phyloP scores from a whole-genome alignment of 208 protist genomes.

The Acanthamoeba royreba region DNA sequence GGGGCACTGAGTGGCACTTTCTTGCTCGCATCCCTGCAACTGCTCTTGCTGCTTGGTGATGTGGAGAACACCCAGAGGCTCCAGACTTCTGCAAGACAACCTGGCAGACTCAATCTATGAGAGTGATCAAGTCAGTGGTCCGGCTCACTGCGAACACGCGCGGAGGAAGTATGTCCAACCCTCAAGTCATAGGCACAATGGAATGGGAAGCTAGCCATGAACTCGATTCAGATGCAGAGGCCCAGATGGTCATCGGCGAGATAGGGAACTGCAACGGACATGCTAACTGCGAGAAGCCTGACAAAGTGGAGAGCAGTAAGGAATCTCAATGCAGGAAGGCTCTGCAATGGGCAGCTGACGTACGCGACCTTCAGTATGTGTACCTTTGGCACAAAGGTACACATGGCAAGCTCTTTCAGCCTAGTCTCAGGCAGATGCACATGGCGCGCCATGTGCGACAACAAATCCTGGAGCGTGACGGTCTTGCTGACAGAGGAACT shows the following conservation, averaged over 20 bases:
- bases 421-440: background rate
- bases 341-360: background rate
- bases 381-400: background rate
- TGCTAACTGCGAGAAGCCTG: background rate
- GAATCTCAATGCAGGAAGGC: background rate
- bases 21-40: background rate
- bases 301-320: background rate
- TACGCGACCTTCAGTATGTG: background rate
- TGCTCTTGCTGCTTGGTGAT: background rate
- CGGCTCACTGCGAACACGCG: background rate
- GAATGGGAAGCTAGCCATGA: background rate
- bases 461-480: background rate
- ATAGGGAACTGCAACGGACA: background rate
- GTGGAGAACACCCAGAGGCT: background rate
- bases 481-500: background rate
- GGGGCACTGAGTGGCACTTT: background rate
- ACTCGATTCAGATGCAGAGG: background rate
- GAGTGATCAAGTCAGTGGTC: background rate
- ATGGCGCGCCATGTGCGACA: background rate
- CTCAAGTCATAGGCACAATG: background rate
- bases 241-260: background rate
- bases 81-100: background rate
- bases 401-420: background rate
- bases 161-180: background rate
- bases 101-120: background rate